A percentile compares a stretch with the other conserved stretches of the same genome.
phyloP scores from a whole-genome alignment of 2,329 filamentous ascomycete genomes.

The Rhynchosporium agropyri region DNA sequence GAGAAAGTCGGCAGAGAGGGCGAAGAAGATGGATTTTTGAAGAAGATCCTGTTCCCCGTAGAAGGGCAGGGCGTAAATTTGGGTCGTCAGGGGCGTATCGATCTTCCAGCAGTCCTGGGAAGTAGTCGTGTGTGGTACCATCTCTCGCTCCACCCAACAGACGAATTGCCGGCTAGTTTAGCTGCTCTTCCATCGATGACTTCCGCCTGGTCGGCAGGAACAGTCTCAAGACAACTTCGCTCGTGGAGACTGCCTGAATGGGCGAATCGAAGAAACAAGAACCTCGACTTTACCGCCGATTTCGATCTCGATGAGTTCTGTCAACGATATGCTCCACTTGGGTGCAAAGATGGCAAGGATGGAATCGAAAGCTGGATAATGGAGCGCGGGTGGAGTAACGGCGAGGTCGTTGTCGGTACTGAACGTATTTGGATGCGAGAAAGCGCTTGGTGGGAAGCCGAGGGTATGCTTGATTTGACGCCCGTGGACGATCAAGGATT shows the following conservation, averaged over 20 bases:
- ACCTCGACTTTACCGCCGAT: slow-evolving; percentile 93
- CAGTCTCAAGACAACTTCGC: slow-evolving; percentile 88
- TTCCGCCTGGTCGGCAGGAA: slow-evolving; percentile 91
- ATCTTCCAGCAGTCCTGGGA: slow-evolving; percentile 71
- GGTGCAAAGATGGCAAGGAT: slow-evolving; percentile 87
- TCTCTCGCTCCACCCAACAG: slow-evolving; percentile 86
- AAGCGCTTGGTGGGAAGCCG: slow-evolving; percentile 94
- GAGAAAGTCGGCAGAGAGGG: slow-evolving; percentile 85
- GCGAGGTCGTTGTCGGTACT: slow-evolving; percentile 86
- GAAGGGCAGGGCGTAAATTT: slow-evolving; percentile 78
- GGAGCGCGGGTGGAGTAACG: slow-evolving; percentile 97
- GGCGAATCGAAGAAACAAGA: slow-evolving; percentile 90
- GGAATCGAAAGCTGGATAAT: slow-evolving; percentile 94
- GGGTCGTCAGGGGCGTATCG: slow-evolving; percentile 76
- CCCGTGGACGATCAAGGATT: slow-evolving; percentile 40
- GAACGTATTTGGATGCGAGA: slow-evolving; percentile 97
- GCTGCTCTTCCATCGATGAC: slow-evolving; percentile 71
- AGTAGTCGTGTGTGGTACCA: slow-evolving; percentile 97
- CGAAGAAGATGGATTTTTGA: slow-evolving; percentile 81
- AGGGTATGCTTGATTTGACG: slow-evolving; percentile 92
- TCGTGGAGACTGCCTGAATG: slow-evolving; percentile 94
- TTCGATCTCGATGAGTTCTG: slow-evolving; percentile 94
- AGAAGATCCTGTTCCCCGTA: slow-evolving; percentile 77
- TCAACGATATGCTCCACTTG: slow-evolving; percentile 77
- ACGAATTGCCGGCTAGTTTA: slow-evolving; percentile 76